phyloP scores from a whole-genome alignment of 495 filamentous ascomycete genomes.

The Collariella sp. region DNA sequence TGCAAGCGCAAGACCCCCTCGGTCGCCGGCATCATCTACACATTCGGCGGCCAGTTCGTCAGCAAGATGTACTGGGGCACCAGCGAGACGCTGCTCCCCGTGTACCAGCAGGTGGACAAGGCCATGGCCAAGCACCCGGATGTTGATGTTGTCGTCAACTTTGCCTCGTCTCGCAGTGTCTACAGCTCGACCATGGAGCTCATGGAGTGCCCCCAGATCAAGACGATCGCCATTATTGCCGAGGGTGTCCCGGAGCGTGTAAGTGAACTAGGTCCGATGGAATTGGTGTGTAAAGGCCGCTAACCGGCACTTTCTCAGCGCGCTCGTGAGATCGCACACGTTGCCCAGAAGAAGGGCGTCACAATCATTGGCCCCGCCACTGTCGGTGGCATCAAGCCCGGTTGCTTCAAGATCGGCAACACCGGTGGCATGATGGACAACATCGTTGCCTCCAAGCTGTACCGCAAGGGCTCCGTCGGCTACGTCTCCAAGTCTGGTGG shows the following conservation, averaged over 20 bases:
- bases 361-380: constrained; percentile 98
- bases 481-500: constrained; percentile 99
- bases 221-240: constrained; percentile 96
- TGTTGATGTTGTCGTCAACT: constrained; percentile 97
- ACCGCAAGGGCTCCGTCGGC: constrained; percentile 95
- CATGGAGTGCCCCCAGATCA: constrained; percentile 95
- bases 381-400: constrained; percentile 98
- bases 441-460: constrained; percentile 99
- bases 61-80: constrained; percentile 99
- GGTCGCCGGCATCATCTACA: constrained; percentile 99
- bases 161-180: constrained; percentile 95
- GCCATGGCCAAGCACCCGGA: constrained; percentile 95
- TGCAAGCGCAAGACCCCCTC: constrained; percentile 96
- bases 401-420: constrained; percentile 98
- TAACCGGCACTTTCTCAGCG: constrained; percentile 44
- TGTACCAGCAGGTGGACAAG: constrained; percentile 92
- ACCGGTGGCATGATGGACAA: constrained; percentile 99
- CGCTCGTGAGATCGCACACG: constrained; percentile 91
- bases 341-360: constrained; percentile 95
- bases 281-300: neutral
- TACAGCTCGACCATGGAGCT: constrained; percentile 97
- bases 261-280: constrained; percentile 36
- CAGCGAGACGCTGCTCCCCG: constrained; percentile 95
- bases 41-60: constrained; percentile 98
- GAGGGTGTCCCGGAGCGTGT: constrained; percentile 98